Conservation (phyloP, 768 basidiomycete genomes). For the Leccinum subtestaceum region DNA sequence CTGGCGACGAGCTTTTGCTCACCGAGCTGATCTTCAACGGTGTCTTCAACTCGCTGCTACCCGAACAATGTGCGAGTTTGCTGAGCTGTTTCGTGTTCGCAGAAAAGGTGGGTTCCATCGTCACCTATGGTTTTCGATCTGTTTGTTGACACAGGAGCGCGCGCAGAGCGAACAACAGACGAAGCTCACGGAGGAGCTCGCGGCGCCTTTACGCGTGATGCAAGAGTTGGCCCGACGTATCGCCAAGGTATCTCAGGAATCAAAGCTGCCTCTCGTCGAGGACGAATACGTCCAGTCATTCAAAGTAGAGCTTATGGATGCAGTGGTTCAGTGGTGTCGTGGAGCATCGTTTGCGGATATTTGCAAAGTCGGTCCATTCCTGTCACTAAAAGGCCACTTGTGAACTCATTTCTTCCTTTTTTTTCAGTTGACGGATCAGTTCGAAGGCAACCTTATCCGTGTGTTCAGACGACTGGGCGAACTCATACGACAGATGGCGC, state of each 20-base stretch:
- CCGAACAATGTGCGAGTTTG: conserved; percentile 92
- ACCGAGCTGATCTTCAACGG: conserved; percentile 98
- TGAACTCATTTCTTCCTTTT: neutral
- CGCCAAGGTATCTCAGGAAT: conserved; percentile 95
- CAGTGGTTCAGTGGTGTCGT: conserved; percentile 96
- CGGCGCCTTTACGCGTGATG: conserved; percentile 88
- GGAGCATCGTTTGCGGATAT: conserved; percentile 95
- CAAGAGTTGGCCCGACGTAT: conserved; percentile 94
- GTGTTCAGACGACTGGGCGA: conserved; percentile 95
- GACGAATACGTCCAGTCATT: conserved; percentile 95
- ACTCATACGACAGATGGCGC: conserved; percentile 92
- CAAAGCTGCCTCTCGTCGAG: conserved; percentile 84
- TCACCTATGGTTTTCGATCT: neutral
- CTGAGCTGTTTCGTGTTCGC: conserved; percentile 97
- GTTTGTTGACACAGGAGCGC: neutral
- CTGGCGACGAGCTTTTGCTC: conserved; percentile 92
- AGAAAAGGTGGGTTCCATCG: conserved; percentile 68
- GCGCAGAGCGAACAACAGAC: conserved; percentile 78
- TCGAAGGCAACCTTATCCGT: conserved; percentile 95
- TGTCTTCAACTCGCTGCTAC: conserved; percentile 83
- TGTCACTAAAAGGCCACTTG: neutral
- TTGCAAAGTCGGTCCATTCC: conserved; percentile 69
- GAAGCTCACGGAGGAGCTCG: conserved; percentile 90
- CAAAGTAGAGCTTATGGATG: conserved; percentile 99
- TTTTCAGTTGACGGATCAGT: conserved; percentile 85